A percentile compares a stretch with the other conserved stretches of the same genome.
Conservation (phyloP, 2,329 filamentous ascomycete genomes). For the Venturiaceae sp. region DNA sequence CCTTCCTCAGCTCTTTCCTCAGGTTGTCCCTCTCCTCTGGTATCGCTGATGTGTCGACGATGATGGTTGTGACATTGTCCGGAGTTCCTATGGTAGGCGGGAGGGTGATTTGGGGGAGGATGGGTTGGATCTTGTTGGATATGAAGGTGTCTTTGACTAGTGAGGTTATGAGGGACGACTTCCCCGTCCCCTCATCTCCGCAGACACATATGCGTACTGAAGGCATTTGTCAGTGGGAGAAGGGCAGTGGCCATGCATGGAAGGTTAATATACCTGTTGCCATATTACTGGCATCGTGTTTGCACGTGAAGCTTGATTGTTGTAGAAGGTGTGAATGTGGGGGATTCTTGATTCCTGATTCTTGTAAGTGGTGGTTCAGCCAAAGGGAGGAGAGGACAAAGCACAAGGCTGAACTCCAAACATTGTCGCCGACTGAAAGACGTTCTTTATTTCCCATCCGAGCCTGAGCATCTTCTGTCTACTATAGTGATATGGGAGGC, state of each 20-base stretch:
- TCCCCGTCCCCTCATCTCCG: conserved; percentile 68
- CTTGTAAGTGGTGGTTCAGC: neutral
- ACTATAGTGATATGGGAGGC: too few species aligned
- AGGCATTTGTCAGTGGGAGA: neutral
- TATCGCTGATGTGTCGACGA: conserved; percentile 92
- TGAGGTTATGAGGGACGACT: conserved; percentile 64
- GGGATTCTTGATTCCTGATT: neutral
- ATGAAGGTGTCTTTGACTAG: conserved; percentile 97
- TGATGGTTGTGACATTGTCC: conserved; percentile 93
- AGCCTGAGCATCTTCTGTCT: too few species aligned
- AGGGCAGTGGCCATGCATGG: neutral
- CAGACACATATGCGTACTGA: conserved; percentile 88
- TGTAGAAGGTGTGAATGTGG: neutral
- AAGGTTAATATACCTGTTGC: conserved; percentile 14
- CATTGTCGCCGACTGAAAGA: too few species aligned
- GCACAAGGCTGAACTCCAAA: neutral
- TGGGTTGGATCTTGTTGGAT: conserved; percentile 86
- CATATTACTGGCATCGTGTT: conserved; percentile 12
- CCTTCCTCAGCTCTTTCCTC: conserved; percentile 90
- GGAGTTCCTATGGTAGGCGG: conserved; percentile 87
- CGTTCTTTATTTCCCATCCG: too few species aligned
- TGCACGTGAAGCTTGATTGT: neutral
- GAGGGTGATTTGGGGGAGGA: conserved; percentile 90
- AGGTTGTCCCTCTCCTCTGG: conserved; percentile 87
- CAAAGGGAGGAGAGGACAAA: too few species aligned